Evolutionary conservation across 768 basidiomycete genomes (phyloP), one percentile per base, ranked within the genome.

Genomic region (Tulasnella sp.): DNA sequence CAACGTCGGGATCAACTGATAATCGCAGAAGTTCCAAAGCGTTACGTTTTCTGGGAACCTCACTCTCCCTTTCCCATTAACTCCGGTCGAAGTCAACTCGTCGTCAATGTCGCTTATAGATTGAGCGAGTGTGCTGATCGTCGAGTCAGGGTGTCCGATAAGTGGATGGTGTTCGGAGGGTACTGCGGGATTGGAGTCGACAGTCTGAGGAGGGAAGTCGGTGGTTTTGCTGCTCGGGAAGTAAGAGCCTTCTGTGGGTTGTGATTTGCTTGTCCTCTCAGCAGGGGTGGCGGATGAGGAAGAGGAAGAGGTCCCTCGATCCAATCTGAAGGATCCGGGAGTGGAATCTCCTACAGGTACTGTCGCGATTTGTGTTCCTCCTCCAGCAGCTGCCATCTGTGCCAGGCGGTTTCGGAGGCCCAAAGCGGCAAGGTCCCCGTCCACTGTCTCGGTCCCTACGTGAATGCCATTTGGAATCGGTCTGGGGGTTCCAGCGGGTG

Each of bases 41-140:
- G 90, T 91, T 78, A 99, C 87, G 81, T 96, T 98, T 68, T 90
- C 86, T 0, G 96, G 96, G 89, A 93, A 99, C 22, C 86, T 87
- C 49, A 96, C 86, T 72, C 85, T 84, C 69, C 85, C 82, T 68
- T 80, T 80, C 11, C 75, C 67, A 49, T 54, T 70, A 1, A 73
- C 78, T 0, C 96, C 95, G 37, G 86, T 84, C 75, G 91, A 91
- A 25, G 88, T 88, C 25, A 99, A 85, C 81, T 96, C 95, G 8
- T 85, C 86, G 79, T 91, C 87, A 58, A 95, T 85, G 76, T 94
- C 93, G 15, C 89, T 87, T 79, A 93, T 90, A 67, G 92, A 91
- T 69, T 86, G 86, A 15, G 96, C 96, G 45, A 93, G 85, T 0
- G 86, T 83, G 11, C 92, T 86, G 68, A 99, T 87, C 25, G 85